A percentile compares a stretch with the other conserved stretches of the same genome.
phyloP scores from a whole-genome alignment of 108 stramenopile species.

The Discostella pseudostelligera region DNA sequence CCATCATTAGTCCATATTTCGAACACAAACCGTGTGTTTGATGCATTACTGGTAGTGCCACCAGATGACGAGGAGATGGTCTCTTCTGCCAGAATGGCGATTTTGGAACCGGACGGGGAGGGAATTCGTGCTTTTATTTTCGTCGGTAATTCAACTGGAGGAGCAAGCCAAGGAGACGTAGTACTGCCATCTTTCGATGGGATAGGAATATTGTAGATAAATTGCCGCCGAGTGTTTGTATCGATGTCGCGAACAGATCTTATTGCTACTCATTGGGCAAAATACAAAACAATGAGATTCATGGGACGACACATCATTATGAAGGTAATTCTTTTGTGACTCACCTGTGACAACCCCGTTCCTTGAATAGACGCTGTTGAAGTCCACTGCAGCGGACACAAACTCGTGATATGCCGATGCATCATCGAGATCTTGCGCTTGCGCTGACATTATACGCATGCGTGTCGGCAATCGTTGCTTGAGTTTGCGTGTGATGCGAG shows the following conservation, averaged over 20 bases:
- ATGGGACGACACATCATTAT: background rate
- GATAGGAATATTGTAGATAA: conserved; percentile 56
- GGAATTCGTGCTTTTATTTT: conserved; percentile 61
- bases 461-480: background rate
- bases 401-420: conserved; percentile 59
- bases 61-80: conserved; percentile 15
- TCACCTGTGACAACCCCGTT: conserved; percentile 42
- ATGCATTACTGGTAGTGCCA: conserved; percentile 10
- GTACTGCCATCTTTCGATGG: background rate
- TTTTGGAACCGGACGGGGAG: conserved; percentile 65
- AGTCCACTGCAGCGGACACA: conserved; percentile 63
- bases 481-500: background rate
- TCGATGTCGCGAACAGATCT: conserved; percentile 78
- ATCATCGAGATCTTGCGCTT: conserved; percentile 17
- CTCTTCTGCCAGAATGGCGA: conserved; percentile 53
- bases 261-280: conserved; percentile 29
- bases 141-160: conserved; percentile 56
- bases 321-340: background rate
- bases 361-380: conserved; percentile 47
- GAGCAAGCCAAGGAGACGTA: conserved; percentile 19
- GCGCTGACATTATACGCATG: conserved; percentile 5
- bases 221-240: conserved; percentile 50
- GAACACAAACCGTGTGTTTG: conserved; percentile 36
- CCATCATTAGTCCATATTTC: conserved; percentile 67
- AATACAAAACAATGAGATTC: background rate